Evolutionary conservation across 1,284 basidiomycete species (phyloP).

Genomic region (Rhodofomes roseus): DNA sequence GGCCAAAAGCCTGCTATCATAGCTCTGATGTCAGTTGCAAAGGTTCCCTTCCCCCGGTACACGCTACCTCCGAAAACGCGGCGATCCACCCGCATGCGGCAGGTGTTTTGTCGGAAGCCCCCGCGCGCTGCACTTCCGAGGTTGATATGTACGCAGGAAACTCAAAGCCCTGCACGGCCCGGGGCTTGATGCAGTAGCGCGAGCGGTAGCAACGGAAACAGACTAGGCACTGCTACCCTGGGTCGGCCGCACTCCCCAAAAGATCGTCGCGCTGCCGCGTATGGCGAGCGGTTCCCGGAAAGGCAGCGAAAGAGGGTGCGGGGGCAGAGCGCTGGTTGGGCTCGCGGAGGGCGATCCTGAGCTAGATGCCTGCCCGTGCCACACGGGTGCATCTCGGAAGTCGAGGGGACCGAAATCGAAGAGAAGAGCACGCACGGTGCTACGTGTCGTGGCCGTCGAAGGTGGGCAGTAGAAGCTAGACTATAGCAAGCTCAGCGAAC

Average conservation of each 20-base stretch:
- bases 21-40: neutral
- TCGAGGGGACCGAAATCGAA: neutral
- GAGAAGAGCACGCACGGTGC: neutral
- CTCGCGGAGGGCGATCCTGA: constrained; percentile 1
- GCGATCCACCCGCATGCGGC: neutral
- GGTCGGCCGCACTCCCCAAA: neutral
- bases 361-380: too few species aligned
- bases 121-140: neutral
- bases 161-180: neutral
- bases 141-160: neutral
- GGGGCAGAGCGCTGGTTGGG: too few species aligned
- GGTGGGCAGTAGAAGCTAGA: too few species aligned
- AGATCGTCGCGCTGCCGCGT: neutral
- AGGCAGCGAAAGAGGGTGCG: constrained; percentile 7
- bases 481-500: neutral
- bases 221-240: neutral
- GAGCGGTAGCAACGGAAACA: neutral
- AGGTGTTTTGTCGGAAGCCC: neutral
- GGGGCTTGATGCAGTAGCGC: neutral
- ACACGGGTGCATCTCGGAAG: neutral
- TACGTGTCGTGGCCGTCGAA: neutral
- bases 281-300: neutral
- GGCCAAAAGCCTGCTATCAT: neutral
- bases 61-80: neutral
- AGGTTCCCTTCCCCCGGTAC: neutral